Percentiles rank a stretch among this genome's conserved stretches.
Conservation (phyloP, 805 yeast genomes). For the Yarrowia sp. region DNA sequence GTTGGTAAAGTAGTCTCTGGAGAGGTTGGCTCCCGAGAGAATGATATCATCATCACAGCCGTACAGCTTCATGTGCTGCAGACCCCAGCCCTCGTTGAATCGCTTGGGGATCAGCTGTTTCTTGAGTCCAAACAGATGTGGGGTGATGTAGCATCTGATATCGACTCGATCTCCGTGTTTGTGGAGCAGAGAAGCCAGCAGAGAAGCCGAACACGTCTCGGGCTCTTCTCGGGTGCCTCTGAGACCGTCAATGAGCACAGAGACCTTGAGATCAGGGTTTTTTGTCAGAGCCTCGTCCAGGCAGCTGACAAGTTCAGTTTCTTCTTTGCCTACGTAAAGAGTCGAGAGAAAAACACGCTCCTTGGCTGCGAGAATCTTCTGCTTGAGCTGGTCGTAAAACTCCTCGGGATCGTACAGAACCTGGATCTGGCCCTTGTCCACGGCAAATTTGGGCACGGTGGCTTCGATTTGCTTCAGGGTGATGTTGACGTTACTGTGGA, state of each 20-base stretch:
- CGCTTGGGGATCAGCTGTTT: slow-evolving; percentile 76
- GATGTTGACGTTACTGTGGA: slow-evolving; percentile 43
- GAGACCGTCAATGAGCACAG: slow-evolving; percentile 82
- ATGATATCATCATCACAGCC: slow-evolving; percentile 93
- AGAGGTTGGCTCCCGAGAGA: slow-evolving; percentile 88
- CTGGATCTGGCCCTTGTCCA: slow-evolving; percentile 62
- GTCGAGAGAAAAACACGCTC: slow-evolving; percentile 80
- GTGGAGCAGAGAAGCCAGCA: slow-evolving; percentile 69
- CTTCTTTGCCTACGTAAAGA: slow-evolving; percentile 83
- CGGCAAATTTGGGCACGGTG: slow-evolving; percentile 70
- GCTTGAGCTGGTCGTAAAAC: slow-evolving; percentile 70
- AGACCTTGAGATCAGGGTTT: slow-evolving; percentile 70
- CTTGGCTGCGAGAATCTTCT: slow-evolving; percentile 67
- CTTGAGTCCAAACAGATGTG: slow-evolving; percentile 73
- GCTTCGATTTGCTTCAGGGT: slow-evolving; percentile 59
- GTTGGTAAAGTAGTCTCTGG: slow-evolving; percentile 89
- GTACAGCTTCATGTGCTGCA: slow-evolving; percentile 96
- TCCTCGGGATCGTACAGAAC: slow-evolving; percentile 69
- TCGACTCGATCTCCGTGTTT: slow-evolving; percentile 71
- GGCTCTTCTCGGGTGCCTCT: slow-evolving; percentile 96
- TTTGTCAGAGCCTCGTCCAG: slow-evolving; percentile 63
- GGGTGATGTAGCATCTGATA: slow-evolving; percentile 87
- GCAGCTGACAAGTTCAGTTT: slow-evolving; percentile 73
- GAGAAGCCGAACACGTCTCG: slow-evolving; percentile 72
- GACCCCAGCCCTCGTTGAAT: slow-evolving; percentile 87